Evolutionary conservation across 495 filamentous ascomycete genomes (phyloP).

Genomic region (Aspergillus olivimuriae): DNA sequence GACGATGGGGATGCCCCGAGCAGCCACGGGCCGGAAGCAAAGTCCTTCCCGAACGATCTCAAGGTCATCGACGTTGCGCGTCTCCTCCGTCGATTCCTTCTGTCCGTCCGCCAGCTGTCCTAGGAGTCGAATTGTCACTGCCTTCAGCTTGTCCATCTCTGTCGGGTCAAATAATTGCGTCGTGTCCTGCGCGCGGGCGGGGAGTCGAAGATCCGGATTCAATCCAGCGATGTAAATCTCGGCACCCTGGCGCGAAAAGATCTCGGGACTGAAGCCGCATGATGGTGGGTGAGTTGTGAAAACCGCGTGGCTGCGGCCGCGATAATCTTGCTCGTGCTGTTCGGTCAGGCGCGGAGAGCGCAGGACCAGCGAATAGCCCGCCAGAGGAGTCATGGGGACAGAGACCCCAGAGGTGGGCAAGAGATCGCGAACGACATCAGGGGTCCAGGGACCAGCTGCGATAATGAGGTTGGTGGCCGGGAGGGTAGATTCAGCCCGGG

Average conservation of each 20-base stretch:
- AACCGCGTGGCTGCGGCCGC: constrained; percentile 56
- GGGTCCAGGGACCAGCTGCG: constrained; percentile 65
- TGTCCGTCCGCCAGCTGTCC: constrained; percentile 25
- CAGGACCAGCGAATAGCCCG: constrained; percentile 66
- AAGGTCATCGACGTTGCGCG: constrained; percentile 42
- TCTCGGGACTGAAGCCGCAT: constrained; percentile 61
- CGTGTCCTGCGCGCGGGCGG: constrained; percentile 41
- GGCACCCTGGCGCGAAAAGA: constrained; percentile 58
- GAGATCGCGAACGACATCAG: constrained; percentile 51
- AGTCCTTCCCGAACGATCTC: constrained; percentile 58
- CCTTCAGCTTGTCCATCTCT: constrained; percentile 46
- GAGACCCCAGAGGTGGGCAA: constrained; percentile 49
- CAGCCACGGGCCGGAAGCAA: constrained; percentile 67
- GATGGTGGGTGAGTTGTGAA: constrained; percentile 50
- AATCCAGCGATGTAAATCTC: constrained; percentile 72
- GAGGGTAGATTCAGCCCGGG: constrained; percentile 17
- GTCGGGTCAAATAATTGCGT: constrained; percentile 36
- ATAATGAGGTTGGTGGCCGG: constrained; percentile 56
- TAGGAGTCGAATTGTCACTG: constrained; percentile 50
- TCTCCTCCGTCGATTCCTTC: constrained; percentile 14
- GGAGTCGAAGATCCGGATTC: constrained; percentile 55
- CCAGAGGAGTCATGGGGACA: constrained; percentile 54
- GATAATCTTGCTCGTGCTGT: constrained; percentile 20
- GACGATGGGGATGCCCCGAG: constrained; percentile 56
- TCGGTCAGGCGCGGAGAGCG: constrained; percentile 50